A percentile compares a stretch with the other conserved stretches of the same genome.
These are phyloP conservation scores for Vickermania spadyakhi DNA, from an alignment of 208 protist genomes.

Conservation along the genomic window DNA sequence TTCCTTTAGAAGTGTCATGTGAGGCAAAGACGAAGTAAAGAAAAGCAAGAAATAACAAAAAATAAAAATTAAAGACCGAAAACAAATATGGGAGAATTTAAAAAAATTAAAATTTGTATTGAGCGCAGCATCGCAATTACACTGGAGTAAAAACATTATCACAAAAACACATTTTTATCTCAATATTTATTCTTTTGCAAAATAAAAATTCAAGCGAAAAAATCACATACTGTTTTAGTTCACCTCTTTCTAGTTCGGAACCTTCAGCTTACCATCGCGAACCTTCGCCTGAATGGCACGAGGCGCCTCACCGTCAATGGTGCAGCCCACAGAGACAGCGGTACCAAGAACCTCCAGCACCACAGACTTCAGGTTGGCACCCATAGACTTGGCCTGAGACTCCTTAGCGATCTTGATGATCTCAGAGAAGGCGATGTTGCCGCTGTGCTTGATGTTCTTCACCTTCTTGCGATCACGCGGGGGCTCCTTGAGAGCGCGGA, in stretches of 20 bases:
- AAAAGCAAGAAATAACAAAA: no score
- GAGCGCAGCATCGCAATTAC: no score
- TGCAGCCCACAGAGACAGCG: constrained; percentile 97
- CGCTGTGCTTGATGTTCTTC: constrained; percentile 99
- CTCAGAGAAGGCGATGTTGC: constrained; percentile 97
- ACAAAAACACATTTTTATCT: no score
- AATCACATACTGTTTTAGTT: constrained; percentile 2
- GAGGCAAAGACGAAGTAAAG: no score
- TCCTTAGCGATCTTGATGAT: constrained; percentile 96
- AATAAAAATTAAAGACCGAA: no score
- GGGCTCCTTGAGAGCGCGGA: constrained; percentile 99
- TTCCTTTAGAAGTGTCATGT: no score
- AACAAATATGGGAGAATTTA: no score
- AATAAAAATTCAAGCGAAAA: no score
- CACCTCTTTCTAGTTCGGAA: constrained; percentile 38
- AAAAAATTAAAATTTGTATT: no score
- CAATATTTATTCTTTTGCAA: no score
- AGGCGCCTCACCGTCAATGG: constrained; percentile 93
- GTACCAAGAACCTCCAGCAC: constrained; percentile 99
- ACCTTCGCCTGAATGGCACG: constrained; percentile 92
- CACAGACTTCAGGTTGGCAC: constrained; percentile 91
- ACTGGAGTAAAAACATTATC: no score
- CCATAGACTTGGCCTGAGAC: constrained; percentile 93
- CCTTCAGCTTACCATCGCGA: constrained; percentile 89
- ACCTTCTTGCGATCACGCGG: constrained; percentile 99